Conservation (phyloP, 768 basidiomycete species). For the Agrocybe praecox region DNA sequence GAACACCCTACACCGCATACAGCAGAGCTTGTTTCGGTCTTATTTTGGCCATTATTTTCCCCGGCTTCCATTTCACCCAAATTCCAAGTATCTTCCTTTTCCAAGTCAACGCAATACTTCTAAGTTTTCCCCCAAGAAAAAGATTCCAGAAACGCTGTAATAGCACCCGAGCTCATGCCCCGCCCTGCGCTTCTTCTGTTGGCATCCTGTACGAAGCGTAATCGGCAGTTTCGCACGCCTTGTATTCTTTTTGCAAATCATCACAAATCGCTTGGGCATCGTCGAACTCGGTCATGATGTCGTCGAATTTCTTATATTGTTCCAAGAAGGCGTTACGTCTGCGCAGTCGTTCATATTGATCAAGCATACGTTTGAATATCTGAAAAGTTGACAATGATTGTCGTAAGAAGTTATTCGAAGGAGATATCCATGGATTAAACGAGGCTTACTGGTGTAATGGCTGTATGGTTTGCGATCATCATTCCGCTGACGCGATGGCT, state of each 20-base stretch:
- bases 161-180: neutral
- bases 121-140: neutral
- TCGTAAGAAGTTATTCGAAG: neutral
- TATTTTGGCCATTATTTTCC: too few species aligned
- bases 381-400: conserved; percentile 28
- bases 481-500: conserved; percentile 96
- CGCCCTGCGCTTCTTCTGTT: neutral
- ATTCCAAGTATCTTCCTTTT: too few species aligned
- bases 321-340: conserved; percentile 95
- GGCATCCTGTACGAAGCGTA: conserved; percentile 74
- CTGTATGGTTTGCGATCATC: conserved; percentile 99
- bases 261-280: conserved; percentile 91
- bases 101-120: too few species aligned
- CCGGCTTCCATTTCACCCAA: too few species aligned
- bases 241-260: conserved; percentile 90
- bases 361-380: conserved; percentile 95
- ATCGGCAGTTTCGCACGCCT: conserved; percentile 93
- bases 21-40: too few species aligned
- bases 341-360: conserved; percentile 88
- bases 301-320: conserved; percentile 96
- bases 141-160: neutral
- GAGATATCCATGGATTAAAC: neutral
- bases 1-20: too few species aligned
- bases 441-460: conserved; percentile 83
- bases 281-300: conserved; percentile 94